phyloP scores from a whole-genome alignment of 352 stramenopile species.

The Halophytophthora batemanensis region DNA sequence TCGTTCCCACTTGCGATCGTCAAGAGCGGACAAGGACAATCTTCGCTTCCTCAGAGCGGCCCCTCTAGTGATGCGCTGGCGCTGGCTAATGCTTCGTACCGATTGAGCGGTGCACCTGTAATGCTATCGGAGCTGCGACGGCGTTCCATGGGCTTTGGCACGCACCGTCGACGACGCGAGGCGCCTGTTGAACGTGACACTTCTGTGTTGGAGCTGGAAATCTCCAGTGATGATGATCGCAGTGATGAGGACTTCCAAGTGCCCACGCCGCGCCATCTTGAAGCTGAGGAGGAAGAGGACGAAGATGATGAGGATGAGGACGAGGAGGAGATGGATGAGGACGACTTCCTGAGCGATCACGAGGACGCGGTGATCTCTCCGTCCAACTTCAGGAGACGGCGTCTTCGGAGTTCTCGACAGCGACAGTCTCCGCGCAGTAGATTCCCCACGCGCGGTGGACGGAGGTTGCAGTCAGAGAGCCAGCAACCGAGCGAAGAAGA shows the following conservation, averaged over 20 bases:
- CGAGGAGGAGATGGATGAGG: slow-evolving; percentile 45
- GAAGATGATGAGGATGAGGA: slow-evolving; percentile 47
- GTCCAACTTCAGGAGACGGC: slow-evolving; percentile 34
- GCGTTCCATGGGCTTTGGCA: slow-evolving; percentile 21
- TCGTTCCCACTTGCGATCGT: slow-evolving; percentile 53
- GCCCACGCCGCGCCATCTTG: slow-evolving; percentile 40
- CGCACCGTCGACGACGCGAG: slow-evolving; percentile 31
- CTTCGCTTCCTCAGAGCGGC: slow-evolving; percentile 1
- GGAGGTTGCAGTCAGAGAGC: slow-evolving; percentile 26
- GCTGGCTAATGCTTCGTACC: slow-evolving; percentile 48
- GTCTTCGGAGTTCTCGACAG: slow-evolving; percentile 31
- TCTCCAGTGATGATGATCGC: slow-evolving; percentile 84
- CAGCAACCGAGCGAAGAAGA: slow-evolving; percentile 16
- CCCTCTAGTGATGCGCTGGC: slow-evolving; percentile 19
- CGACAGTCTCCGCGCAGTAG: slow-evolving; percentile 9
- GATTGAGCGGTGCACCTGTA: slow-evolving; percentile 71
- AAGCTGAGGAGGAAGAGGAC: slow-evolving; percentile 50
- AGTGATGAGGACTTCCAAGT: slow-evolving; percentile 87
- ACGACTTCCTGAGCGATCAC: slow-evolving; percentile 51
- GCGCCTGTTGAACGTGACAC: slow-evolving; percentile 70
- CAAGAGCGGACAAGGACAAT: slow-evolving; percentile 10
- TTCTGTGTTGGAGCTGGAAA: slow-evolving; percentile 78
- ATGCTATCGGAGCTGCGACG: slow-evolving; percentile 64
- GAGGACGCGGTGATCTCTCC: slow-evolving; percentile 35
- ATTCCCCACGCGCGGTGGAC: slow-evolving; percentile 37